These are phyloP conservation scores for Mycena haematopus DNA, from an alignment of 768 basidiomycete genomes.

Conservation along the genomic window DNA sequence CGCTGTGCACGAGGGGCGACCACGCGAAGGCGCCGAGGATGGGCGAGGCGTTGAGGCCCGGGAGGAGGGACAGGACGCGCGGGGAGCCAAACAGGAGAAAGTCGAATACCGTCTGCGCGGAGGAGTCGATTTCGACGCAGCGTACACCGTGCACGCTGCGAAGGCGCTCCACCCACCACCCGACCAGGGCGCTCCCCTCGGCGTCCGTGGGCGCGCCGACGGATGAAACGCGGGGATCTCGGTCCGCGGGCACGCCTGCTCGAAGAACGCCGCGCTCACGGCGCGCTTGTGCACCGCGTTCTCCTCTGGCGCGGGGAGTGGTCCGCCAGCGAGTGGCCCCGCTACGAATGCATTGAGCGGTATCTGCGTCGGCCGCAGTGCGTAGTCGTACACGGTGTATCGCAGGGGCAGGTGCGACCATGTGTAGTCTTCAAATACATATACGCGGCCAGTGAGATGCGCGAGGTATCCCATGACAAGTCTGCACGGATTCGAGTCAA, in stretches of 20 bases:
- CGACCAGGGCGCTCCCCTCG: constrained; percentile 50
- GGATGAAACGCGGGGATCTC: constrained; percentile 41
- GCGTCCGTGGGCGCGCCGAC: constrained; percentile 43
- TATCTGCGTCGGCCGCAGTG: constrained; percentile 55
- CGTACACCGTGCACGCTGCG: constrained; percentile 37
- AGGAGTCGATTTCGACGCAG: constrained; percentile 53
- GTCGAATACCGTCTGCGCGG: constrained; percentile 52
- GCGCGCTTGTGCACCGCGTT: constrained; percentile 39
- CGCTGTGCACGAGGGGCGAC: constrained; percentile 58
- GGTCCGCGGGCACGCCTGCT: constrained; percentile 51
- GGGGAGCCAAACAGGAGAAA: constrained; percentile 51
- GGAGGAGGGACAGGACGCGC: constrained; percentile 50
- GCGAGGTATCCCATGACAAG: constrained; percentile 60
- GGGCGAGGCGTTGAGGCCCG: constrained; percentile 51
- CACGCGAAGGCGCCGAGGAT: constrained; percentile 57
- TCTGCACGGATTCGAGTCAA: constrained; percentile 36
- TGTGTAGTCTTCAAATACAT: constrained; percentile 67
- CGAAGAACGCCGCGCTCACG: constrained; percentile 57
- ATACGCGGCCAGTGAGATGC: constrained; percentile 54
- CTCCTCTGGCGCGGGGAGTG: constrained; percentile 35
- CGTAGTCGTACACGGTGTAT: constrained; percentile 61
- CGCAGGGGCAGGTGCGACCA: constrained; percentile 63
- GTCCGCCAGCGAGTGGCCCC: constrained; percentile 61
- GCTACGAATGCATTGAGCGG: constrained; percentile 66
- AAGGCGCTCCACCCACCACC: constrained; percentile 58